Percentiles rank a stretch among this genome's conserved stretches.
These are phyloP conservation scores for Tuber umbilicatum DNA, from an alignment of 495 filamentous ascomycete genomes.

Conservation along the genomic window DNA sequence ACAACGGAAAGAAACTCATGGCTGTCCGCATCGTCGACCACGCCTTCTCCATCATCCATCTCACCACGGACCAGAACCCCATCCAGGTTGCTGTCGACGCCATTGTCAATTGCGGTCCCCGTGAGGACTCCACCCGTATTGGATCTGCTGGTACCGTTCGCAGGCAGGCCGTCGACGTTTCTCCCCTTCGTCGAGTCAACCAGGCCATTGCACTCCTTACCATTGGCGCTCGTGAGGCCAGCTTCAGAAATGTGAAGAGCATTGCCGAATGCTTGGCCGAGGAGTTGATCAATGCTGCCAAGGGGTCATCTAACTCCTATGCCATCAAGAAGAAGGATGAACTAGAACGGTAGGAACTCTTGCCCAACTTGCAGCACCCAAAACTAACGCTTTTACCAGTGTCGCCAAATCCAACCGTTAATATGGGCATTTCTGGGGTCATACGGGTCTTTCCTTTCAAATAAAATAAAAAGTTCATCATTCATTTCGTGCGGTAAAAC, in stretches of 20 bases:
- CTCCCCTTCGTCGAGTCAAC: constrained; percentile 97
- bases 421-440: constrained; percentile 16
- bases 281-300: constrained; percentile 99
- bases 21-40: constrained; percentile 98
- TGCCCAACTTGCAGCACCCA: not conserved
- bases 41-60: constrained; percentile 99
- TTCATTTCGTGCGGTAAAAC: not conserved
- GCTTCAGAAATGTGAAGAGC: constrained; percentile 98
- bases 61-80: constrained; percentile 99
- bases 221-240: constrained; percentile 92
- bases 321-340: constrained; percentile 99
- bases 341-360: constrained; percentile 61
- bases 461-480: constrained; percentile 5
- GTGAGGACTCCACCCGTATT: constrained; percentile 99
- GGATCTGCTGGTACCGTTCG: constrained; percentile 98
- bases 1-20: constrained; percentile 99
- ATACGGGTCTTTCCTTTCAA: not conserved
- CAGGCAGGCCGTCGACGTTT: constrained; percentile 99
- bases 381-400: constrained; percentile 45
- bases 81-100: constrained; percentile 99
- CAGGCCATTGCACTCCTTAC: constrained; percentile 96
- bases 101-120: constrained; percentile 99
- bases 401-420: constrained; percentile 99
- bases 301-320: constrained; percentile 99
- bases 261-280: constrained; percentile 97